Evolutionary conservation across 805 yeast genomes (phyloP).

Genomic region (Starmera quercuum): DNA sequence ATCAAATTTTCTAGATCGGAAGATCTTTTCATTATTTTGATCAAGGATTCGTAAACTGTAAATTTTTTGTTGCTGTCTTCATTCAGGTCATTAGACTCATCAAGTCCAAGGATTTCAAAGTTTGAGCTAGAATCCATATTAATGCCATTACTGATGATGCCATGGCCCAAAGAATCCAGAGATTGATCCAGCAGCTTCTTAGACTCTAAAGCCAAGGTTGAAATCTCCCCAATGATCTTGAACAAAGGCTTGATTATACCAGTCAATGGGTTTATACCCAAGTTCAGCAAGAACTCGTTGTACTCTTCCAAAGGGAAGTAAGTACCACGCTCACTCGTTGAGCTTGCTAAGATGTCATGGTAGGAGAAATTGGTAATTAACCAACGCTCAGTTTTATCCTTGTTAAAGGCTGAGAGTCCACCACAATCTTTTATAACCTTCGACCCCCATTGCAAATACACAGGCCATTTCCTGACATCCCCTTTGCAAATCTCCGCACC

Average conservation of each 20-base stretch:
- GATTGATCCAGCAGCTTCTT: slow-evolving; percentile 28
- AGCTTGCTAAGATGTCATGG: slow-evolving; percentile 66
- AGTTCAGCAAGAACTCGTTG: slow-evolving; percentile 35
- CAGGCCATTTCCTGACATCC: slow-evolving; percentile 70
- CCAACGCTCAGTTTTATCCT: slow-evolving; percentile 57
- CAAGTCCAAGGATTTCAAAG: slow-evolving; percentile 16
- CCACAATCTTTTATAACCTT: slow-evolving; percentile 53
- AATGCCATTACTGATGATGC: slow-evolving; percentile 16
- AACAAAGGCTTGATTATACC: slow-evolving; percentile 70
- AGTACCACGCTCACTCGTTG: slow-evolving; percentile 51
- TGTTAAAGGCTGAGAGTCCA: slow-evolving; percentile 45
- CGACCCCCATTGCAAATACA: slow-evolving; percentile 59
- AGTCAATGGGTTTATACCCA: slow-evolving; percentile 58
- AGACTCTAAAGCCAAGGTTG: slow-evolving; percentile 47
- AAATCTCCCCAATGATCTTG: slow-evolving; percentile 59
- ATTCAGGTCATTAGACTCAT: slow-evolving; percentile 15
- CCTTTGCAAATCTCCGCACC: slow-evolving; percentile 84
- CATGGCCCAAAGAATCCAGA: slow-evolving; percentile 19
- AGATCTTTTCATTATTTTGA: slow-evolving; percentile 25
- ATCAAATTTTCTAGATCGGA: slow-evolving; percentile 41
- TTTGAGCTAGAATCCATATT: slow-evolving; percentile 6
- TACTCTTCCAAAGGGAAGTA: slow-evolving; percentile 59
- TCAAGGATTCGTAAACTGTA: slow-evolving; percentile 26
- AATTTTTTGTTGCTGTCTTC: slow-evolving; percentile 14
- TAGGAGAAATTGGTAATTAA: slow-evolving; percentile 72